Base-by-base conservation (phyloP, 345 rosid genomes). In the Melastoma malabathricum region DNA sequence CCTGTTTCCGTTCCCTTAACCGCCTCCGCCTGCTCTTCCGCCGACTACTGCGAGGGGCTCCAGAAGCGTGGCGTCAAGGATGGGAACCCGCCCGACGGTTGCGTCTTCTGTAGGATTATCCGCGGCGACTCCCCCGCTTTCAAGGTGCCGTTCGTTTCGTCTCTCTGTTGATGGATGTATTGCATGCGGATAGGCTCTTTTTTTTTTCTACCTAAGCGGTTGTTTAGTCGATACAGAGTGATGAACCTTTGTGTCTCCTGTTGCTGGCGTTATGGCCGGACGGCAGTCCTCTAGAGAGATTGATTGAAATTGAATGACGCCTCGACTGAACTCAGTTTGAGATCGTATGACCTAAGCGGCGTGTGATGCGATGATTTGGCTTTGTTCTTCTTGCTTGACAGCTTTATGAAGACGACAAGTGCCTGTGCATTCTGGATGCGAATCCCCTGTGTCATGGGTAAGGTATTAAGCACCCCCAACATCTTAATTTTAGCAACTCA, bases 401-500 rank as follows among this genome's bases (percentile, higher is more conserved):
- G 98, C 71, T 90, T 43, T 90, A 82, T 48, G 98, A 90, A 72
- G 98, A 90, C 71, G 92, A 90, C 52, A 59, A 49, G 72, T 90
- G 94, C 64, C 59, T 90, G 18, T 90, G 96, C 66, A 84, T 90
- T 61, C 65, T 90, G 82, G 98, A 90, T 70, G 65, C 73, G 0
- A 78, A 64, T 55, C 98, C 98, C 34, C 64, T 90, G 59, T 70
- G 74, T 64, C 73, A 54, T 70, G 98, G 96, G 98, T 90, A 84
- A 75, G 89, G 80, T 79, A 78, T 74, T 29, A 63, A 66, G n/a
- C 54, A 56, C 59, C 19, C 39, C 13, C 44, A 43, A 44, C 23
- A 47, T 44, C 48, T 52, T 52, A n/a, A n/a, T n/a, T n/a, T n/a
- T n/a, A n/a, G n/a, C n/a, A n/a, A n/a, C n/a, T n/a, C n/a, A n/a